Base-by-base conservation (phyloP, 2,329 filamentous ascomycete genomes). In the Xylariaceae sp. region DNA sequence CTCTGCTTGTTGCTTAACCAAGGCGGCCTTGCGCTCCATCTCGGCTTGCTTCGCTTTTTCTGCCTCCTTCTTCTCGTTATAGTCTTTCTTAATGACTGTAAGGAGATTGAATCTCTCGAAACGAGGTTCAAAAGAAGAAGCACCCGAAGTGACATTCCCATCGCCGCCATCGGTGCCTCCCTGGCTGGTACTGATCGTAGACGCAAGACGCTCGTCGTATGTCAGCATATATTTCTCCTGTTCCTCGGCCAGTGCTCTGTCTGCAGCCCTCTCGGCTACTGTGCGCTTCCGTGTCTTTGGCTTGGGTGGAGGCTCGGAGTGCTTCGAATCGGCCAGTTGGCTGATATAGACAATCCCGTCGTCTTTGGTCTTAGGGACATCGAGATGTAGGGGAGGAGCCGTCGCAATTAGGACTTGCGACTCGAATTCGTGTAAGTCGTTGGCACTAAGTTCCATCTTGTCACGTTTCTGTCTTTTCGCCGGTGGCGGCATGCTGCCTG, bases 71-170 rank as follows among this genome's bases (percentile, higher is more conserved):
- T 86, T 88, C 71, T 95, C 90, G 30, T 87, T 86, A 61, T 91
- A 88, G 49, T 90, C 85, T 57, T 84, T 79, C 70, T 88, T 90
- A 67, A 97, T 96, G 59, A 90, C 89, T 59, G 91, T 90, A 49
- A 99, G 84, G 1, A 90, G 85, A 77, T 97, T 97, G 75, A 97
- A 97, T 44, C 89, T 86, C 66, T 94, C 92, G 71, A 97, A 97
- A 34, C 88, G 84, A 42, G 88, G 87, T 71, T 95, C 91, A 67
- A 95, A 95, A 2, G 88, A 82, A n/a, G 85, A 81, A 4, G 82
- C 82, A 17, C 85, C 87, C 44, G 85, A 84, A 63, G 90, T 86
- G 7, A 85, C 87, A 70, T 96, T 92, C 17, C 82, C 85, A 61
- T 89, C 88, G n/a, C 83, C 74, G 57, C 86, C 83, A 39, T 82